A percentile compares a stretch with the other conserved stretches of the same genome.
Conservation (phyloP, 169 alveolate species). For the Blepharisma undulans region DNA sequence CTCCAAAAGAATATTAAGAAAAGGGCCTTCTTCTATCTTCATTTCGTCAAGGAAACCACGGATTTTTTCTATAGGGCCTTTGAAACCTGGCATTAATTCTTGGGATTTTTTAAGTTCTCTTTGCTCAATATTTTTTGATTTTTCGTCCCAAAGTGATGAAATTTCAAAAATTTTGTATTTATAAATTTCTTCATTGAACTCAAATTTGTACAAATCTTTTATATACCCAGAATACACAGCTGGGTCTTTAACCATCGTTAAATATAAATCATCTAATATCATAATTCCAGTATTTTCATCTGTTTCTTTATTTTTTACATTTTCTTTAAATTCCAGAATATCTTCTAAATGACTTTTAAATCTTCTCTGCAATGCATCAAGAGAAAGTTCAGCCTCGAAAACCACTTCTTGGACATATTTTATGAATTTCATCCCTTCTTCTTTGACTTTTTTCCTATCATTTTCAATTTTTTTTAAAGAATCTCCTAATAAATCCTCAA, state of each 20-base stretch:
- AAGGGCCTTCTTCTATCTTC: neutral
- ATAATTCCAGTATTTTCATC: neutral
- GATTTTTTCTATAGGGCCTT: neutral
- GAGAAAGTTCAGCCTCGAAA: neutral
- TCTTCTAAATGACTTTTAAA: neutral
- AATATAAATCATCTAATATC: neutral
- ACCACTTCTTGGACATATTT: neutral
- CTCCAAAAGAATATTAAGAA: neutral
- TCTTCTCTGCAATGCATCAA: neutral
- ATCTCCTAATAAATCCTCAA: neutral
- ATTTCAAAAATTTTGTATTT: neutral
- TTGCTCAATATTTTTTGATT: neutral
- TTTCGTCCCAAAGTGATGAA: neutral
- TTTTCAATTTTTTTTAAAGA: neutral
- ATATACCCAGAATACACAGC: neutral
- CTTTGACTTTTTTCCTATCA: neutral
- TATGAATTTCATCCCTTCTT: neutral
- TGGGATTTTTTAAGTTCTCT: neutral
- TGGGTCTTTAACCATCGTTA: neutral
- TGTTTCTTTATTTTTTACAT: neutral
- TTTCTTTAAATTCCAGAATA: too few relatives aligned
- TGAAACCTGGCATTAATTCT: neutral
- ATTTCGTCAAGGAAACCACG: neutral
- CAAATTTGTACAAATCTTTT: neutral
- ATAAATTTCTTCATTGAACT: neutral